Base-by-base conservation (phyloP, 495 filamentous ascomycete genomes). In the Neurospora intermedia region DNA sequence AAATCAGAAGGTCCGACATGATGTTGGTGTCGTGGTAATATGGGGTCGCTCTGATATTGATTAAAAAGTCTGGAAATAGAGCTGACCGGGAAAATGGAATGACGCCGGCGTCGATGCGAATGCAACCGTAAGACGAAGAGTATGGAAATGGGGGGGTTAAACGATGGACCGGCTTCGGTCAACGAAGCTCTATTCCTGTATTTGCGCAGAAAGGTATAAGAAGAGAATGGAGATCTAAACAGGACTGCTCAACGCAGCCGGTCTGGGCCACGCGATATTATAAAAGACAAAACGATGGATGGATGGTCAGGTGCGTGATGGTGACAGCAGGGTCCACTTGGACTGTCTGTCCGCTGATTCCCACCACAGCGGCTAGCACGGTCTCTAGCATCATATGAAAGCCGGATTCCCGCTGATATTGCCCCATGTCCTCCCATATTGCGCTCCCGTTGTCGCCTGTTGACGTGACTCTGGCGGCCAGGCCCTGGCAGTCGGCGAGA, bases 1-100 rank as follows among this genome's bases (percentile, higher is more conserved):
- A 85, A 77, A 88, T 77, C 79, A 85, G 80, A 76, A 82, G 78
- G 66, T 86, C 88, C 78, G 78, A 86, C 87, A 92, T 93, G 88
- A 75, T 83, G 62, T 71, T 71, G 46, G 75, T 72, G 76, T 77
- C 76, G 75, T 73, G 43, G 75, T 43, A 78, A 77, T 70, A 76
- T 74, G 69, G 11, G 20, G 20, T 35, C 27, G 40, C 48, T 59
- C 45, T 69, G 70, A 40, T 40, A 71, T 43, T 43, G 46, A 40
- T 62, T 62, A 62, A 31, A 62, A 62, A 62, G 13, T 31, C 54
- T 62, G 70, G 70, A 76, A 77, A 74, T 66, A 77, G 72, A 75
- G 43, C 70, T 72, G 73, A 71, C 41, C 72, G 69, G 76, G 76
- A 77, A 71, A 77, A 45, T 46, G 71, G 75, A 70, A 77, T 62